Percentiles rank a stretch among this genome's conserved stretches.
These are phyloP conservation scores for Aspergillus oerlinghausenensis DNA, from an alignment of 2,329 filamentous ascomycete genomes.

Conservation along the genomic window DNA sequence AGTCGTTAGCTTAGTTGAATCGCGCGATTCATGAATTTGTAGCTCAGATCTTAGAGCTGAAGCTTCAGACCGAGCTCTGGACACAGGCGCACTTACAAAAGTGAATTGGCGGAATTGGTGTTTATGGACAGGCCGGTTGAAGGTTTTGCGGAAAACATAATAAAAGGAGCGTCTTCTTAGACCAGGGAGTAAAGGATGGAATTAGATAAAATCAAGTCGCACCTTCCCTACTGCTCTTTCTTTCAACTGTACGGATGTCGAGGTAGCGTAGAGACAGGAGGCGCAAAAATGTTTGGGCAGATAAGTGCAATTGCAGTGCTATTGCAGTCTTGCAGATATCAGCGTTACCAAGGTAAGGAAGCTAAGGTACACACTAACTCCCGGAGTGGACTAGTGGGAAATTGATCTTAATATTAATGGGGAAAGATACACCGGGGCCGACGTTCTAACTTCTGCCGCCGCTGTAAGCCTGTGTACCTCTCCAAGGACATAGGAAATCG, in stretches of 20 bases:
- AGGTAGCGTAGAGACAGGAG: neutral
- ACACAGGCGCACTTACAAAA: slow-evolving; percentile 40
- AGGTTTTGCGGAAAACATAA: slow-evolving; percentile 36
- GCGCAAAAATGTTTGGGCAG: neutral
- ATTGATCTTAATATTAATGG: neutral
- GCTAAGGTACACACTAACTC: too few relatives aligned
- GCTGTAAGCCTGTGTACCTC: neutral
- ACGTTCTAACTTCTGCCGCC: neutral
- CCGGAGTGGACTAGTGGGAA: neutral
- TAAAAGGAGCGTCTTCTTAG: neutral
- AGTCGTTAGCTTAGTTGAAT: slow-evolving; percentile 4
- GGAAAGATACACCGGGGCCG: slow-evolving; percentile 18
- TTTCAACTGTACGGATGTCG: neutral
- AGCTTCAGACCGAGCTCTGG: neutral
- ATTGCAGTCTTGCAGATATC: neutral
- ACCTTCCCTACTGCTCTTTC: neutral
- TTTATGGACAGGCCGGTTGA: slow-evolving; percentile 48
- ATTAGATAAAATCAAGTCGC: neutral
- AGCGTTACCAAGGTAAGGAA: neutral
- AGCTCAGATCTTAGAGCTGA: neutral
- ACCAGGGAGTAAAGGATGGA: neutral
- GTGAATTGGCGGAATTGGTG: slow-evolving; percentile 45
- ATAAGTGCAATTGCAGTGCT: neutral
- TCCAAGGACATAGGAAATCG: neutral
- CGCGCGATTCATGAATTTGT: neutral